Evolutionary conservation across 306 rosid genomes (phyloP).

Genomic region (Acacia confusa): DNA sequence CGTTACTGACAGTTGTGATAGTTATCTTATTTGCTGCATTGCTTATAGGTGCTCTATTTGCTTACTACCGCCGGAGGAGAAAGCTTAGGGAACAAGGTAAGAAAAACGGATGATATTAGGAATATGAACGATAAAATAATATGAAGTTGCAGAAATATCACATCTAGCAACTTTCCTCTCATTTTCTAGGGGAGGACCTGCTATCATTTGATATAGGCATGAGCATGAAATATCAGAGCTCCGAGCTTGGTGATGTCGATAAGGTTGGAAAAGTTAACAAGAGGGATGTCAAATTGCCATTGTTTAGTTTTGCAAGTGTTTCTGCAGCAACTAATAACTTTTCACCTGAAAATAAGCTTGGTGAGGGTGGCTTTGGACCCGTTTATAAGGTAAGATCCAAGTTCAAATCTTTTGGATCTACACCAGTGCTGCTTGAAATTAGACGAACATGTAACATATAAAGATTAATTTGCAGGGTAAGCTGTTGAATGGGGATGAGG

Average conservation of each 20-base stretch:
- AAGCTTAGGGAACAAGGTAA: constrained; percentile 8
- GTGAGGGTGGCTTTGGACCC: constrained; percentile 53
- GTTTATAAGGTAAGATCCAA: constrained; percentile 38
- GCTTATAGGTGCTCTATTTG: background rate
- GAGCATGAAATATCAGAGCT: constrained; percentile 23
- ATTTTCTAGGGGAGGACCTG: constrained; percentile 35
- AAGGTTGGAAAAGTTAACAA: background rate
- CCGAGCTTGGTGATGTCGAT: background rate
- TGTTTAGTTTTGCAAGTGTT: constrained; percentile 44
- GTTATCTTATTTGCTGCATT: background rate
- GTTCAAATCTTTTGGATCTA: background rate
- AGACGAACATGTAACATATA: background rate
- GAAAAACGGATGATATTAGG: background rate
- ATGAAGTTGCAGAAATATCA: background rate
- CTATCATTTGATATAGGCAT: constrained; percentile 29
- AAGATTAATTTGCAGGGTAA: constrained; percentile 25
- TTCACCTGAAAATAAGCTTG: constrained; percentile 36
- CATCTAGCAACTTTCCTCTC: background rate
- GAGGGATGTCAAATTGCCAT: constrained; percentile 36
- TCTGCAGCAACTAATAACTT: constrained; percentile 36
- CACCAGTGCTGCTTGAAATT: background rate
- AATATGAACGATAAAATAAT: background rate
- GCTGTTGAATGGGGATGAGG: constrained; percentile 34
- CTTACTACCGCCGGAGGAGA: constrained; percentile 4
- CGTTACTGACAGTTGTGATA: background rate